Evolutionary conservation across 768 basidiomycete species (phyloP), one percentile per base, ranked within the genome.

Genomic region (Agrocybe praecox): DNA sequence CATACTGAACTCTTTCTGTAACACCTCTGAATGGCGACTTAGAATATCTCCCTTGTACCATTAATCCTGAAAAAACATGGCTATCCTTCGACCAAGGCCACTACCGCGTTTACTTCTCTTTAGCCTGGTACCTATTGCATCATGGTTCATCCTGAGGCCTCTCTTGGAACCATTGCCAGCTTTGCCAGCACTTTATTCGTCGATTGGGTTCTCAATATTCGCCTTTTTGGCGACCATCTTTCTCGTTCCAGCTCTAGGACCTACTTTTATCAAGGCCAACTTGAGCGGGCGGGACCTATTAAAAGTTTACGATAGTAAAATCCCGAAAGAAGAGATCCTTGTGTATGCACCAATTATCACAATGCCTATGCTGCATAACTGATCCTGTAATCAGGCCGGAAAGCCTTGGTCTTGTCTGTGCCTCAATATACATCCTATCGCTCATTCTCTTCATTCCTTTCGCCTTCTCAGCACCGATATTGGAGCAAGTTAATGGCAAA

Each of bases 381-480:
- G 23, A 61, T 55, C n/a, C 46, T 22, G 23, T 52, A 23, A 53
- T n/a, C 55, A 98, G 96, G 69, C 96, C 97, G 43, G 97, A 99
- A 76, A 94, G 93, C 62, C 84, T 90, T 65, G 96, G 96, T 12
- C 86, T 98, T 56, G 88, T 97, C 48, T 92, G 89, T 66, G 95
- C 96, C 1, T 83, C 88, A 2, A 80, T 96, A 53, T 98, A 98
- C 69, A 89, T 97, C 56, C 80, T 92, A 42, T 74, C 89, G 42
- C 75, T 99, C 60, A 92, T 94, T 55, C 77, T 97, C 5, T 99
- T 98, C 66, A 96, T 97, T 55, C 96, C 96, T 0, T 96, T 98
- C 67, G 92, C 94, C 0, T 99, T 97, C 72, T 91, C 94, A 46
- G 81, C 89, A 58, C 77, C 86, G 2, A 80, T 90, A 44, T 69